A percentile compares a stretch with the other conserved stretches of the same genome.
These are phyloP conservation scores for Kodamaea jinghongensis DNA, from an alignment of 805 yeast species.

Conservation along the genomic window DNA sequence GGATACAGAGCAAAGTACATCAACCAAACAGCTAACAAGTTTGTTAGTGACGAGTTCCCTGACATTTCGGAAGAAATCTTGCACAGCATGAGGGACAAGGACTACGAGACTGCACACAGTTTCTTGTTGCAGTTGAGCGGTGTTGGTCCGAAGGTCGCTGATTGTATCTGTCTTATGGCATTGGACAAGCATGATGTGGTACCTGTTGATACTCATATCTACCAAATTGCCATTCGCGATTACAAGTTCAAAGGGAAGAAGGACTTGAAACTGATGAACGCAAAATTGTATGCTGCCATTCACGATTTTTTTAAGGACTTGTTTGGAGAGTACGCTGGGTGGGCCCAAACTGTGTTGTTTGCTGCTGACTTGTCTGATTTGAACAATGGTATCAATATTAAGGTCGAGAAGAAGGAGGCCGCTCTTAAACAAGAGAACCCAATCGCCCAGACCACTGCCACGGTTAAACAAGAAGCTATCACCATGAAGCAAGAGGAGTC, in stretches of 20 bases:
- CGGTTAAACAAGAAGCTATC: too few species aligned
- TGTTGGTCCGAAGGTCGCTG: slow-evolving; percentile 98
- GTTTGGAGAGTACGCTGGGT: slow-evolving; percentile 94
- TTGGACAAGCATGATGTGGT: slow-evolving; percentile 82
- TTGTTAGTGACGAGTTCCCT: slow-evolving; percentile 42
- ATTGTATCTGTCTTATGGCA: slow-evolving; percentile 91
- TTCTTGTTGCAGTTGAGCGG: slow-evolving; percentile 70
- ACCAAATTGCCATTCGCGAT: slow-evolving; percentile 82
- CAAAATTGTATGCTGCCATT: slow-evolving; percentile 53
- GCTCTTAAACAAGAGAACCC: too few species aligned
- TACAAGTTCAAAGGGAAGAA: slow-evolving; percentile 55
- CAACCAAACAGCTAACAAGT: slow-evolving; percentile 64
- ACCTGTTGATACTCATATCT: slow-evolving; percentile 95
- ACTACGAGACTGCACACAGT: slow-evolving; percentile 53
- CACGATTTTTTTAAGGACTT: slow-evolving; percentile 55
- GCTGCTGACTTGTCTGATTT: slow-evolving; percentile 77
- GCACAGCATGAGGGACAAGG: slow-evolving; percentile 41
- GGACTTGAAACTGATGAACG: slow-evolving; percentile 46
- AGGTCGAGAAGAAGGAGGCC: neutral
- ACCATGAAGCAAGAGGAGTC: too few species aligned
- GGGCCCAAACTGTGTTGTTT: slow-evolving; percentile 96
- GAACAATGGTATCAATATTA: slow-evolving; percentile 58
- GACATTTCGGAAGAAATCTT: slow-evolving; percentile 34
- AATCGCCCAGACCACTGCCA: too few species aligned
- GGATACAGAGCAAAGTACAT: slow-evolving; percentile 94